These are phyloP conservation scores for Gautieria morchelliformis DNA, from an alignment of 768 basidiomycete genomes.

Conservation along the genomic window DNA sequence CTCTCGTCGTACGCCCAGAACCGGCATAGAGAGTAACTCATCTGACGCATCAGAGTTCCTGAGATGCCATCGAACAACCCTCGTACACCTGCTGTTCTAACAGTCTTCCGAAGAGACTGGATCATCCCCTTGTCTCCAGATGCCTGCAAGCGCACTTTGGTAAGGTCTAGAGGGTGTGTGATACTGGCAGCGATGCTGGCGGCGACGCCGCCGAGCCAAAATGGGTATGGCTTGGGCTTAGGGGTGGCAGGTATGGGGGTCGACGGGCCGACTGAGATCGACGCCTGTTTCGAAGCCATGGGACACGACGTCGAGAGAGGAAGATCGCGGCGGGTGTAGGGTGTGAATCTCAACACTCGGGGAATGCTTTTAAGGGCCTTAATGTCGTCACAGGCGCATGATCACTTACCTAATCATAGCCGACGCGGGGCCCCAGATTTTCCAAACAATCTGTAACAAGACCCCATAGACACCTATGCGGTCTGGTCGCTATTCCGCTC, in stretches of 20 bases:
- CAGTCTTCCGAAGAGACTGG: slow-evolving; percentile 71
- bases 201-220: slow-evolving; percentile 81
- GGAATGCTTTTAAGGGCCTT: no score
- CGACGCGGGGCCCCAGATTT: no score
- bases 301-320: neutral
- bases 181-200: slow-evolving; percentile 85
- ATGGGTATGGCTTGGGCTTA: slow-evolving; percentile 66
- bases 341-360: neutral
- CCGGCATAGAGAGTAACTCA: slow-evolving; percentile 87
- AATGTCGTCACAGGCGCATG: no score
- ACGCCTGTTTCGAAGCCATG: neutral
- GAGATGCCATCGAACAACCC: slow-evolving; percentile 82
- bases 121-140: slow-evolving; percentile 91
- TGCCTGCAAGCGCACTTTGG: slow-evolving; percentile 86
- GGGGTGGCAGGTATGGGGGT: neutral
- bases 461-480: no score
- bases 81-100: slow-evolving; percentile 63
- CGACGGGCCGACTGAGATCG: slow-evolving; percentile 1
- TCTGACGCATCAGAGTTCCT: slow-evolving; percentile 85
- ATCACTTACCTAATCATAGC: no score
- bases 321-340: neutral
- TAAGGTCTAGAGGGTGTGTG: slow-evolving; percentile 82
- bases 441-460: no score
- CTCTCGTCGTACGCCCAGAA: slow-evolving; percentile 92
- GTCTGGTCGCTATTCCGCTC: no score